Evolutionary conservation across 257 asterid species (phyloP), one percentile per base, ranked within the genome.

Genomic region (Schizonepeta tenuifolia): DNA sequence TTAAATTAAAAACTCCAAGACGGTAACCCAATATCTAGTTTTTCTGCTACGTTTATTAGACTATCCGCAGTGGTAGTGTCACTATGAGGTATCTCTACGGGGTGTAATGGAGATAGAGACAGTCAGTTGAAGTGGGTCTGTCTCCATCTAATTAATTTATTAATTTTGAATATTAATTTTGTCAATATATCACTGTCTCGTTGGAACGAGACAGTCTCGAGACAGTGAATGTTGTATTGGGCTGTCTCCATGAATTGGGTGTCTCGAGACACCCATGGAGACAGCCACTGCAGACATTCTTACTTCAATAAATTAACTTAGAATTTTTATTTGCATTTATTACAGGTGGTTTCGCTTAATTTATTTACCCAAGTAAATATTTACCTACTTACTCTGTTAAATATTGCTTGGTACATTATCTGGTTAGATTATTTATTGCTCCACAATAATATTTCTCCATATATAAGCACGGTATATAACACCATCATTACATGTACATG

Each of bases 261-360:
- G n/a, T n/a, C n/a, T n/a, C n/a, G n/a, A n/a, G n/a, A n/a, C n/a
- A n/a, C n/a, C n/a, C n/a, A n/a, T n/a, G n/a, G n/a, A n/a, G n/a
- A n/a, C n/a, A n/a, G n/a, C n/a, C n/a, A n/a, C n/a, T n/a, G n/a
- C n/a, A n/a, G n/a, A n/a, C n/a, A n/a, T n/a, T n/a, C n/a, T n/a
- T 43, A 68, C 65, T 76, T 43, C 61, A 54, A 69, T 67, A 76
- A 62, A 51, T 4, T 31, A 31, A 31, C 36, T 31, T 31, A 31
- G 3, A 31, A 5, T 38, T 11, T 49, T 51, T 18, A 15, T n/a
- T n/a, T 17, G 47, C 70, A 21, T 2, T 51, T 35, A 70, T 69
- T 70, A 53, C 62, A 68, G 67, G 44, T 51, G 67, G 79, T 67
- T 61, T 36, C 67, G 61, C 44, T 62, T 69, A 26, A 26, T 26